phyloP scores from a whole-genome alignment of 1,139 yeast genomes.

The Taphrina wiesneri region DNA sequence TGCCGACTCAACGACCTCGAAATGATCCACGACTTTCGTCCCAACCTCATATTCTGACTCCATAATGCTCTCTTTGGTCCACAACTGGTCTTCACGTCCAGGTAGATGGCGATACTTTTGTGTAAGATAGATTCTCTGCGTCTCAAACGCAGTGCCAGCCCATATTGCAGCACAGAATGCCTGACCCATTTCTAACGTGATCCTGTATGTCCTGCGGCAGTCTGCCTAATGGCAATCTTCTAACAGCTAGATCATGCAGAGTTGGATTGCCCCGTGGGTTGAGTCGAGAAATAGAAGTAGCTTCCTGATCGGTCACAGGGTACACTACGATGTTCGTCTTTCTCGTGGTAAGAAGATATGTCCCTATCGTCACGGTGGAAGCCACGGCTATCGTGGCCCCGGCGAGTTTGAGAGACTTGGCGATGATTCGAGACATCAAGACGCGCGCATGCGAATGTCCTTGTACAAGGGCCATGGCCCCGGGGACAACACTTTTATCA shows the following conservation, averaged over 20 bases:
- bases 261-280: neutral
- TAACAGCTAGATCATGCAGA: neutral
- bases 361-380: neutral
- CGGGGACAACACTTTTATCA: too few relatives aligned
- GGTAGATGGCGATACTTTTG: neutral
- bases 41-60: neutral
- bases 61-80: neutral
- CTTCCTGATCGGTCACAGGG: neutral
- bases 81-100: neutral
- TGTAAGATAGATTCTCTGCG: neutral
- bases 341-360: neutral
- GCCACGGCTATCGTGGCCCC: neutral
- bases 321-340: neutral
- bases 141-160: neutral
- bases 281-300: neutral
- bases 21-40: slow-evolving; percentile 1
- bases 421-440: neutral
- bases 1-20: neutral
- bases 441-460: too few relatives aligned
- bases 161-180: neutral
- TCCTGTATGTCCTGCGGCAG: neutral
- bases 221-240: neutral
- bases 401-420: neutral
- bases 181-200: neutral
- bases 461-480: too few relatives aligned